These are phyloP conservation scores for Ceratocystis albifundus DNA, from an alignment of 2,329 filamentous ascomycete species.

Conservation along the genomic window DNA sequence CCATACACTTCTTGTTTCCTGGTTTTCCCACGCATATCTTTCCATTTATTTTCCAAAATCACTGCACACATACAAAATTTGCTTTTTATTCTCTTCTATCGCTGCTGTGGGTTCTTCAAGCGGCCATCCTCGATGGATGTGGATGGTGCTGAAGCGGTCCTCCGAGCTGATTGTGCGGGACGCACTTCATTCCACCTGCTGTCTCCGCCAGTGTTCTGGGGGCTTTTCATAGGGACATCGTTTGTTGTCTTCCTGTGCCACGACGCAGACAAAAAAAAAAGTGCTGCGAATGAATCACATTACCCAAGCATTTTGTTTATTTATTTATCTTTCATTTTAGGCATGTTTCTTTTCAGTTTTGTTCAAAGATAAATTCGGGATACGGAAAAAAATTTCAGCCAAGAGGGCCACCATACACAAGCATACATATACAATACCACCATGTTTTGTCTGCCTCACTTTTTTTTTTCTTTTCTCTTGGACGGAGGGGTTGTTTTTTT, in stretches of 20 bases:
- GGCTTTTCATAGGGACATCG: neutral
- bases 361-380: constrained; percentile 10
- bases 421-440: too few species aligned
- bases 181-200: neutral
- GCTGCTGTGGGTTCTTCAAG: constrained; percentile 7
- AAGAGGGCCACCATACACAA: neutral
- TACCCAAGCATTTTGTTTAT: neutral
- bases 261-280: constrained; percentile 4
- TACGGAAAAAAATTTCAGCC: neutral
- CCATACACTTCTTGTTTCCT: constrained; percentile 17
- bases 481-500: neutral
- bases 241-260: neutral
- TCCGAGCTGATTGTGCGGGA: neutral
- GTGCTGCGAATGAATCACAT: neutral
- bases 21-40: constrained; percentile 6
- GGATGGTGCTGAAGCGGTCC: neutral
- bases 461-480: neutral
- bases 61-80: constrained; percentile 10
- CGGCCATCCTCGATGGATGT: neutral
- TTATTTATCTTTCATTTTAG: neutral
- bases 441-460: neutral
- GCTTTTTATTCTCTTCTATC: neutral
- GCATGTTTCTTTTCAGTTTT: neutral
- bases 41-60: neutral
- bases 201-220: neutral